Evolutionary conservation across 352 stramenopile genomes (phyloP), one percentile per base, ranked within the genome.

Genomic region (Pythium brachiatum): DNA sequence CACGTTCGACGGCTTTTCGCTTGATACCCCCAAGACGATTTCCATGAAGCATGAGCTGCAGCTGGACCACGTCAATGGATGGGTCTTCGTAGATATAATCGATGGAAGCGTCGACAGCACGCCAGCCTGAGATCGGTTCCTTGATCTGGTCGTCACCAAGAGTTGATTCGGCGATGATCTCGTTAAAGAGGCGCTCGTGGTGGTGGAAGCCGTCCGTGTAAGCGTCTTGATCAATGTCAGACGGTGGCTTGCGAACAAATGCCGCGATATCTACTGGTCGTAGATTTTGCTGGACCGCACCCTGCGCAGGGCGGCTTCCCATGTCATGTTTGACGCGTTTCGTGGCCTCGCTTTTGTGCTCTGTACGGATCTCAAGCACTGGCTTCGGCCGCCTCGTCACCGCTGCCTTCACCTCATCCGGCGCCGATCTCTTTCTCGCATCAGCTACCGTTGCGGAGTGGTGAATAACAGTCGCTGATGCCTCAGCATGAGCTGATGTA

Each of bases 71-170:
- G 44, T 86, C 78, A 2, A 83, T 78, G 2, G 75, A 75, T 8
- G 74, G 69, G 31, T 89, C 76, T 38, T 82, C 68, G 29, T 80
- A 90, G 13, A 89, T 78, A 38, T 81, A 68, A 20, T 89, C 73
- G 18, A 88, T 88, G 1, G 74, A 81, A 20, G 77, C 68, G 31
- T 82, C 69, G 9, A 89, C 66, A 13, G 54, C 57, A 36, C 72
- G 62, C 77, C 75, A 88, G 1, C 57, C 57, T 0, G 64, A 71
- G 0, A 39, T 7, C 4, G 21, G 32, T 21, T 25, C 16, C 2
- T 12, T 51, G 8, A 6, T 55, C 23, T 54, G 25, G 20, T 64
- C 29, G 20, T 60, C 12, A 25, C 15, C 31, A 1, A 8, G 21
- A 16, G 12, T 27, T 51, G 36, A n/a, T 15, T 18, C 13, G 16